Base-by-base conservation (phyloP, 495 filamentous ascomycete species). In the Podospora tetraspora region DNA sequence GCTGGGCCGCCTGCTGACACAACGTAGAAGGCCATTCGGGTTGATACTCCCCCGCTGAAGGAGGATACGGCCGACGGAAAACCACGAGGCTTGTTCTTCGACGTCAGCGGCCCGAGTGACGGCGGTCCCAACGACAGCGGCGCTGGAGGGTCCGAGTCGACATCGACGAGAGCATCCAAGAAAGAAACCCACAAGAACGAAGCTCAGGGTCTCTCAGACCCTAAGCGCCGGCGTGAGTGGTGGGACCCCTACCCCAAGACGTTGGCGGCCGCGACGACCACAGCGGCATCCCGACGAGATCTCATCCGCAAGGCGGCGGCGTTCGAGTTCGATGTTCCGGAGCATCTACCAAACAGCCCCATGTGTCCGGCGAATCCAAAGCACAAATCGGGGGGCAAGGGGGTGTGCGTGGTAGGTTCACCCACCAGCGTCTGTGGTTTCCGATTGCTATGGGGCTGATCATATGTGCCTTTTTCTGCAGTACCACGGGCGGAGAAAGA, bases 271-370 rank as follows among this genome's bases (percentile, higher is more conserved):
- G 52, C 61, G 57, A 61, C 63, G n/a, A 57, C 24, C 29, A 61
- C 22, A 24, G 57, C 57, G 21, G 67, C n/a, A 21, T n/a, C 30
- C 11, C 34, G 61, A 21, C 32, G 59, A n/a, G 64, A 60, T 13
- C 65, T 30, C 30, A 25, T 63, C 19, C 62, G 61, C 57, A 72
- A 70, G 60, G 68, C 59, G 37, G 66, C 57, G 12, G 57, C 72
- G 61, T 87, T 88, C 69, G 81, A 85, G 62, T 81, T 86, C 66
- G 79, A 86, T 62, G 73, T 88, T 22, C 87, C 88, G n/a, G 87
- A 90, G 58, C 89, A 91, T 76, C 74, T 89, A 21, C 87, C 86
- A 12, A 82, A 64, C 59, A 90, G 87, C 71, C 88, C 88, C 57
- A 76, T 90, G 71, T 91, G 89, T 76, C 89, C 89, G 9, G 78